Base-by-base conservation (phyloP, 78 protist genomes). In the Dictyostelium citrinum region DNA sequence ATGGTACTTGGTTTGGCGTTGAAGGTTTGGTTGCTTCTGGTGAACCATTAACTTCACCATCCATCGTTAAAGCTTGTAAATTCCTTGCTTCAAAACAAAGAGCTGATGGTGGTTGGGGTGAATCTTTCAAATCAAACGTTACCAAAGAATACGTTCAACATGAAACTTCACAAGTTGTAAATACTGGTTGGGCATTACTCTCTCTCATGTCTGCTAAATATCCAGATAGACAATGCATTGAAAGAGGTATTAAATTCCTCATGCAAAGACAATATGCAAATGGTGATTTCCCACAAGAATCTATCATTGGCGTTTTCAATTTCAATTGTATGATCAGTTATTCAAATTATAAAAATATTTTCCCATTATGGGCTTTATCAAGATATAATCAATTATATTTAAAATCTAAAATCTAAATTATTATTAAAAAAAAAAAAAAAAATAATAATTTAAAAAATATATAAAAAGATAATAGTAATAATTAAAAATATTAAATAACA, bases 311-410 rank as follows among this genome's bases (percentile, higher is more conserved):
- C 33, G 98, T 98, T 55, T 98, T 98, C 94, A 98, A 98, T 96
- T 96, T 94, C 80, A 96, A 95, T 90, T 98, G 99, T 93, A 93
- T 82, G 90, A 98, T 98, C 76, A 43, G 92, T 43, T 98, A 98
- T 95, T 71, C 98, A 17, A 81, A 90, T 76, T 98, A 97, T 85
- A 95, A 91, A 76, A 96, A 97, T 81, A 78, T 90, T 24, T 97
- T 98, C 83, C 97, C 99, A 71, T 70, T 98, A 45, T 98, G 99
- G 99, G 98, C 99, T 2, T 84, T 98, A 22, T 98, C 96, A 3
- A 77, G 91, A 61, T 98, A 97, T 83, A 43, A 84, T 8, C 84
- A 72, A 61, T 10, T 70, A 22, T 95, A 90, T 79, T 51, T 76
- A 29, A 88, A 88, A 88, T 5, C 81, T 71, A 83, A 83, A 35